A percentile compares a stretch with the other conserved stretches of the same genome.
phyloP scores from a whole-genome alignment of 2,329 filamentous ascomycete genomes.

The Cadophora malorum region DNA sequence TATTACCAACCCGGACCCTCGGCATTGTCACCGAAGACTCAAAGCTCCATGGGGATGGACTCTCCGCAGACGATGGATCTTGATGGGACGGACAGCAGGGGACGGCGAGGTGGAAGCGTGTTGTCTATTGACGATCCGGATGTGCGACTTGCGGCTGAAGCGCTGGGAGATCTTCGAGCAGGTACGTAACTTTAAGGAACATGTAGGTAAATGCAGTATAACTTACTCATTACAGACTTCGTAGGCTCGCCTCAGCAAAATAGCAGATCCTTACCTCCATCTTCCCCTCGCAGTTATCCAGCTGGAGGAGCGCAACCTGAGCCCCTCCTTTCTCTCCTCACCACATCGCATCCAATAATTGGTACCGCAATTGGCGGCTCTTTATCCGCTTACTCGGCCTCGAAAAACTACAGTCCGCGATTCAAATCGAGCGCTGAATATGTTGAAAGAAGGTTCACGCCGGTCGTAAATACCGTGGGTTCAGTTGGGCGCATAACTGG shows the following conservation, averaged over 20 bases:
- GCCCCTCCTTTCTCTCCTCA: constrained; percentile 84
- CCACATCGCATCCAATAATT: constrained; percentile 85
- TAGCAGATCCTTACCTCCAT: constrained; percentile 35
- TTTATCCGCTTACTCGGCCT: constrained; percentile 82
- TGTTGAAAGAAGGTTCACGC: constrained; percentile 85
- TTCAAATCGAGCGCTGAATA: constrained; percentile 92
- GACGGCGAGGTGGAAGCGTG: constrained; percentile 44
- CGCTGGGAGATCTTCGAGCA: constrained; percentile 74
- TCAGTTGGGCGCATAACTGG: constrained; percentile 85
- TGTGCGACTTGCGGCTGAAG: constrained; percentile 75
- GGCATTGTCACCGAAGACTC: constrained; percentile 41
- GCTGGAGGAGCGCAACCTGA: constrained; percentile 59
- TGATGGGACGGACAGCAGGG: constrained; percentile 41
- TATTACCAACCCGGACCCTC: constrained; percentile 45
- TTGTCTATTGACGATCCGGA: constrained; percentile 66
- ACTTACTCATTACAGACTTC: constrained; percentile 58
- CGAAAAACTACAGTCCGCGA: constrained; percentile 88
- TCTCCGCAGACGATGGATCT: constrained; percentile 44
- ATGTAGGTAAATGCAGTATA: constrained; percentile 27
- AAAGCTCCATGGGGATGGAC: constrained; percentile 30
- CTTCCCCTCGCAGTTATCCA: constrained; percentile 48
- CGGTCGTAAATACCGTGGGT: constrained; percentile 85
- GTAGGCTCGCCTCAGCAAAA: constrained; percentile 64
- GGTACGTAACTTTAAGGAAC: constrained; percentile 56
- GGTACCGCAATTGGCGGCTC: constrained; percentile 86